Conservation (phyloP, 805 yeast genomes). For the Wickerhamiella alocasiicola region DNA sequence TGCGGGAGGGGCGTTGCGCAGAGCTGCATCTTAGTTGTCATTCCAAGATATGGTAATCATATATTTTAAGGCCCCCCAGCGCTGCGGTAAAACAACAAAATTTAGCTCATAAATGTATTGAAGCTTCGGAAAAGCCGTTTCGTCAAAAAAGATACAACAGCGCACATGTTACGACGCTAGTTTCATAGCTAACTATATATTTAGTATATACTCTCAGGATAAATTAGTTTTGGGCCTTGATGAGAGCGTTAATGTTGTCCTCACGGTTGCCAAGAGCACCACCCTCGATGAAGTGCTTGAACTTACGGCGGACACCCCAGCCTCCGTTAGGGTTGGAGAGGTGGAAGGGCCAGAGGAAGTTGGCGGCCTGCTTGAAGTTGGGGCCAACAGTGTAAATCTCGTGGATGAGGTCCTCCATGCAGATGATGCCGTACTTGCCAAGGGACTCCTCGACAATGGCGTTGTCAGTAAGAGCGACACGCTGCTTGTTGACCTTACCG, state of each 20-base stretch:
- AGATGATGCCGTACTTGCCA: constrained; percentile 86
- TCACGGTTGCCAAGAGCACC: constrained; percentile 99
- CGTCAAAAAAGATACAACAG: too few relatives aligned
- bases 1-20: too few relatives aligned
- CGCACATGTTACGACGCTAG: too few relatives aligned
- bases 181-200: too few relatives aligned
- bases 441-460: constrained; percentile 74
- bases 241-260: constrained; percentile 86
- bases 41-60: too few relatives aligned
- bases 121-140: too few relatives aligned
- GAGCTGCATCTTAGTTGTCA: too few relatives aligned
- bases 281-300: constrained; percentile 95
- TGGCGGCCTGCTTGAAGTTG: constrained; percentile 96
- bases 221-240: constrained; percentile 84
- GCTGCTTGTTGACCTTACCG: constrained; percentile 96
- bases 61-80: too few relatives aligned
- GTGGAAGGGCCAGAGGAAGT: constrained; percentile 97
- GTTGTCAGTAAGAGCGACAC: constrained; percentile 82
- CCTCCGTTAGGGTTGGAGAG: constrained; percentile 95
- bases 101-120: too few relatives aligned
- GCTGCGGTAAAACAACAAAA: too few relatives aligned
- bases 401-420: constrained; percentile 89
- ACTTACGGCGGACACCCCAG: constrained; percentile 94
- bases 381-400: constrained; percentile 95
- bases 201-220: too few relatives aligned